Evolutionary conservation across 2,329 filamentous ascomycete species (phyloP), one percentile per base, ranked within the genome.

Genomic region (Ceratocystis ficicola): DNA sequence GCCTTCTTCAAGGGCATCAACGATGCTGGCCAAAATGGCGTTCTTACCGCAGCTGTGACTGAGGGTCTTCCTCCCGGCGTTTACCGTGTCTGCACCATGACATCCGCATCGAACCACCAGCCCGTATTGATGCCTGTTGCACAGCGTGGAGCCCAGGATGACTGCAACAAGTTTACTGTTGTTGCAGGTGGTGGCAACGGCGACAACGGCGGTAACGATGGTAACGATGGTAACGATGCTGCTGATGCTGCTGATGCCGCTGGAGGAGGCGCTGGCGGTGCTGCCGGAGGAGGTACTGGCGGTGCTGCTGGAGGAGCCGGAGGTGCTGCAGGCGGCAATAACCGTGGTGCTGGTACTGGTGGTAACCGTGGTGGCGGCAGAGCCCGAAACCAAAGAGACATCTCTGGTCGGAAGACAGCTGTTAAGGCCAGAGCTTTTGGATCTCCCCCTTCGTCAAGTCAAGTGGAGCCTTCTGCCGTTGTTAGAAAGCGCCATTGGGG

Each of bases 1-100:
- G 81, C 76, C 71, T 86, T 86, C 74, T 86, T 86, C 80, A 86
- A 86, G 78, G 84, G 84, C 68, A 83, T 86, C 75, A 85, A 86
- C 74, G 83, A 85, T 68, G 78, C 75, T 17, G 83, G 83, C 44
- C 80, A 79, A 41, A 70, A 81, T 1, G 83, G 83, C 63, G 75
- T 78, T 4, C 76, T 87, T 10, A 73, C 76, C 12, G 80, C 83
- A 48, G 74, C 72, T 1, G 84, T 87, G 28, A 74, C 76, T 0
- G 81, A 79, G 66, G 85, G 84, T 71, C 80, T 87, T 2, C 82
- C 83, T 2, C 76, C 78, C 2, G 84, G 84, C 44, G 83, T 82
- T 76, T 87, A 86, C 76, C 83, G 85, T 70, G 75, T 85, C 68
- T 87, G 85, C 78, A 83, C 81, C 71, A 85, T 87, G 81, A 78